Conservation (phyloP, 2,329 filamentous ascomycete genomes). For the Leptoxyphium fumago region DNA sequence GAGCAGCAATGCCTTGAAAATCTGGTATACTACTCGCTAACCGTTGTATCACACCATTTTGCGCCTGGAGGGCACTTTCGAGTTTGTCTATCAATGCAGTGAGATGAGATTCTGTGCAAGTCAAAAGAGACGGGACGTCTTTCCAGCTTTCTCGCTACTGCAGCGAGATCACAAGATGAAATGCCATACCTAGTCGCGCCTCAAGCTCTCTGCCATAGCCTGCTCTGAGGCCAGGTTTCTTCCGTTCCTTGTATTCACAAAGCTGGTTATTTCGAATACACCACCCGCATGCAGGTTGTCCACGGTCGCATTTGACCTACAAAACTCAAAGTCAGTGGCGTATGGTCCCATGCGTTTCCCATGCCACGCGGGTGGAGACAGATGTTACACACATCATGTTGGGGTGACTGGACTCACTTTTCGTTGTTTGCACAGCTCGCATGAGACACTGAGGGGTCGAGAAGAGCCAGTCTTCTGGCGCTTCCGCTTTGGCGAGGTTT, state of each 20-base stretch:
- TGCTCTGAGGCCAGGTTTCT: constrained; percentile 47
- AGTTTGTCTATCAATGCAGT: constrained; percentile 26
- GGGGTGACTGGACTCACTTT: constrained; percentile 39
- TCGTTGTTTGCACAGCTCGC: constrained; percentile 67
- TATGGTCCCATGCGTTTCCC: no score
- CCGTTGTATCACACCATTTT: constrained; percentile 32
- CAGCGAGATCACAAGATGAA: no score
- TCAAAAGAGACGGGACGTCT: neutral
- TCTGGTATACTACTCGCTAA: constrained; percentile 17
- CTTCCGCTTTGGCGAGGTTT: constrained; percentile 32
- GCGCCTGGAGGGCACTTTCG: constrained; percentile 28
- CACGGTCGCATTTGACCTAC: constrained; percentile 53
- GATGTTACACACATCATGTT: neutral
- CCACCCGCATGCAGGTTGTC: constrained; percentile 62
- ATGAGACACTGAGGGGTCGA: constrained; percentile 36
- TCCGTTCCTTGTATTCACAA: constrained; percentile 56
- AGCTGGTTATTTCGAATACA: constrained; percentile 50
- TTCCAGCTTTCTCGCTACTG: no score
- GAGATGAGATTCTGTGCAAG: neutral
- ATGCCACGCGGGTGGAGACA: no score
- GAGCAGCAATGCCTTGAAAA: neutral
- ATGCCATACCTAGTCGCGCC: constrained; percentile 37
- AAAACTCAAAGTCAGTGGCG: neutral
- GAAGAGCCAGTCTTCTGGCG: constrained; percentile 17
- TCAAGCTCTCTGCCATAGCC: constrained; percentile 47